Evolutionary conservation across 768 basidiomycete species (phyloP).

Genomic region (Naganishia vishniacii): DNA sequence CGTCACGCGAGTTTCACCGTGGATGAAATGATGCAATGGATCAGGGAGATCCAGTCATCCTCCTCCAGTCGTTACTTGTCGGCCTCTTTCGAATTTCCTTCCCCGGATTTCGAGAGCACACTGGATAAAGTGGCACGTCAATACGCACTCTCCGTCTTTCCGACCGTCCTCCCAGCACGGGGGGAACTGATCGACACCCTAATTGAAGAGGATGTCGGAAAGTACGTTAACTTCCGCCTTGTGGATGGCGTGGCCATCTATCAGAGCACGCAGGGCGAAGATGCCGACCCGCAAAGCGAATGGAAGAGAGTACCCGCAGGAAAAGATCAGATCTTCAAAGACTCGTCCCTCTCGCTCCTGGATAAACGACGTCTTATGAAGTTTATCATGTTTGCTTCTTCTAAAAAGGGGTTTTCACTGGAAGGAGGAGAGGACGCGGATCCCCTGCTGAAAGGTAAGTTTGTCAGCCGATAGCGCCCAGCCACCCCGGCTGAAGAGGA

Average conservation of each 20-base stretch:
- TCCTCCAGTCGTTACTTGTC: constrained; percentile 20
- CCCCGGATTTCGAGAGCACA: constrained; percentile 31
- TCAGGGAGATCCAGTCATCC: constrained; percentile 46
- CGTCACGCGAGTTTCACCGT: constrained; percentile 72
- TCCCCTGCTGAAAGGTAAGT: constrained; percentile 23
- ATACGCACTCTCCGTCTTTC: constrained; percentile 80
- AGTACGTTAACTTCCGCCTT: constrained; percentile 84
- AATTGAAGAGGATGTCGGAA: constrained; percentile 73
- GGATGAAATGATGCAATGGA: constrained; percentile 72
- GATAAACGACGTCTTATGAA: constrained; percentile 91
- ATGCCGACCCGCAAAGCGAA: constrained; percentile 1
- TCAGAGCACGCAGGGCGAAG: constrained; percentile 31
- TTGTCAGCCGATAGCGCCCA: neutral
- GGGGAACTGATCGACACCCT: constrained; percentile 75
- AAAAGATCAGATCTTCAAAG: constrained; percentile 91
- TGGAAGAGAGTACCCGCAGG: constrained; percentile 69
- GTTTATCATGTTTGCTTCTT: constrained; percentile 57
- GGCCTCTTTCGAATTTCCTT: constrained; percentile 25
- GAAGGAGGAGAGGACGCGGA: neutral
- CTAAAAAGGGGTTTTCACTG: constrained; percentile 11
- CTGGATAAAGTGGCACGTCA: constrained; percentile 55
- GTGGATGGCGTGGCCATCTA: constrained; percentile 63
- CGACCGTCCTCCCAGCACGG: constrained; percentile 69
- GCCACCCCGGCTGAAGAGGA: too few relatives aligned
- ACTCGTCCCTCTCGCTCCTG: constrained; percentile 64